These are phyloP conservation scores for Neonectria sp. DNA, from an alignment of 2,329 filamentous ascomycete species.

Conservation along the genomic window DNA sequence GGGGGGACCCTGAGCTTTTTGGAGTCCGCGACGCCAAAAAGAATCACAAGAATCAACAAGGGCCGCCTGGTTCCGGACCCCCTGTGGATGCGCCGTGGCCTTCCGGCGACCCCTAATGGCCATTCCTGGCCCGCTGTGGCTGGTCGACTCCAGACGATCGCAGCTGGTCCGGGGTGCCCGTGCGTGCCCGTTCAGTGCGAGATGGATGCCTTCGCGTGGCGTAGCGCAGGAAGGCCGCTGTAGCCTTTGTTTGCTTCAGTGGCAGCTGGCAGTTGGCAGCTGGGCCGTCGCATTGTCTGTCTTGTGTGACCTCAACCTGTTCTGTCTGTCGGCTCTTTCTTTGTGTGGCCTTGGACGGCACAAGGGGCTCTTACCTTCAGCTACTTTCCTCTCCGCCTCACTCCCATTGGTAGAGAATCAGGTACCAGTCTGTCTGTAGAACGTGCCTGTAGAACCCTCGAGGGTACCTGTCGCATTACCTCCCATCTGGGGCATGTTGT, in stretches of 20 bases:
- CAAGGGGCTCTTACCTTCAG: background rate
- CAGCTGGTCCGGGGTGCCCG: background rate
- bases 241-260: conserved; percentile 22
- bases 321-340: background rate
- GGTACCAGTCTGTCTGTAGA: background rate
- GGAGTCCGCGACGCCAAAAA: background rate
- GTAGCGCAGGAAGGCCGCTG: background rate
- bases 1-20: background rate
- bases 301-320: background rate
- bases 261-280: background rate
- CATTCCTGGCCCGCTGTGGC: conserved; percentile 10
- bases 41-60: background rate
- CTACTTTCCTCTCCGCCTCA: background rate
- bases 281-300: background rate
- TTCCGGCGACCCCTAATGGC: conserved; percentile 2
- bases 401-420: conserved; percentile 4
- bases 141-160: conserved; percentile 11
- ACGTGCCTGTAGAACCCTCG: background rate
- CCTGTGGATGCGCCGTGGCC: background rate
- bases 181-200: no score
- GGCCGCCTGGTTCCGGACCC: background rate
- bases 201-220: no score
- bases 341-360: background rate
- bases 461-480: conserved; percentile 7
- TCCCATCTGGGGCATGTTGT: background rate